Evolutionary conservation across 257 asterid species (phyloP).

Genomic region (Plectranthus barbatus): DNA sequence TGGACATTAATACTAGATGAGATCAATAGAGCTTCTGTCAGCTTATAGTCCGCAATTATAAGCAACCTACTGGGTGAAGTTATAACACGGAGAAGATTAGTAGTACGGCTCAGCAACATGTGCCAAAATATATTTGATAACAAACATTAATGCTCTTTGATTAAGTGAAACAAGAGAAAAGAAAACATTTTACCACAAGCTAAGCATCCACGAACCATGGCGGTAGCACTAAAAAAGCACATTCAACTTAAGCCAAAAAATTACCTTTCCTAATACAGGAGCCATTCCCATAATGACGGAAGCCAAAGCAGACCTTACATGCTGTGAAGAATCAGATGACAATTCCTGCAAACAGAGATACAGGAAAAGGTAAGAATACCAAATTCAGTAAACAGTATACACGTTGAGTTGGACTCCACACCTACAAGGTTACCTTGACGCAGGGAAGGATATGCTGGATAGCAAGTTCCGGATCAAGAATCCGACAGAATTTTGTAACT

Average conservation of each 20-base stretch:
- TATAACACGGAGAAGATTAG: not conserved
- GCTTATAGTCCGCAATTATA: not conserved
- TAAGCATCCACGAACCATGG: not conserved
- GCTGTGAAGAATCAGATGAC: slow-evolving; percentile 91
- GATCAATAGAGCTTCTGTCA: not conserved
- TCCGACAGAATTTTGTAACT: slow-evolving; percentile 78
- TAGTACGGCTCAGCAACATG: not conserved
- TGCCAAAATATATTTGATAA: not conserved
- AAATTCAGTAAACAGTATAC: slow-evolving; percentile 5
- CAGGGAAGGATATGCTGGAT: slow-evolving; percentile 89
- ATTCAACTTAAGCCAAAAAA: not conserved
- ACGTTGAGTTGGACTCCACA: not conserved
- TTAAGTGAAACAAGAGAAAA: not conserved
- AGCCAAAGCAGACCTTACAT: slow-evolving; percentile 89
- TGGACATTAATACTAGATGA: not conserved
- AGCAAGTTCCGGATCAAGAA: slow-evolving; percentile 77
- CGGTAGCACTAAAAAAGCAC: not conserved
- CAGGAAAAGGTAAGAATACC: not conserved
- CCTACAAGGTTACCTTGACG: slow-evolving; percentile 51
- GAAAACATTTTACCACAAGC: not conserved
- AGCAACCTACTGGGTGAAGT: not conserved
- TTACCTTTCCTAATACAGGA: slow-evolving; percentile 82
- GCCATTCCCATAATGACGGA: slow-evolving; percentile 99
- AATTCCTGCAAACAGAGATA: slow-evolving; percentile 50
- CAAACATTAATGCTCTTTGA: not conserved